phyloP scores from a whole-genome alignment of 2,329 filamentous ascomycete species.

The Penicillium corylophilum region DNA sequence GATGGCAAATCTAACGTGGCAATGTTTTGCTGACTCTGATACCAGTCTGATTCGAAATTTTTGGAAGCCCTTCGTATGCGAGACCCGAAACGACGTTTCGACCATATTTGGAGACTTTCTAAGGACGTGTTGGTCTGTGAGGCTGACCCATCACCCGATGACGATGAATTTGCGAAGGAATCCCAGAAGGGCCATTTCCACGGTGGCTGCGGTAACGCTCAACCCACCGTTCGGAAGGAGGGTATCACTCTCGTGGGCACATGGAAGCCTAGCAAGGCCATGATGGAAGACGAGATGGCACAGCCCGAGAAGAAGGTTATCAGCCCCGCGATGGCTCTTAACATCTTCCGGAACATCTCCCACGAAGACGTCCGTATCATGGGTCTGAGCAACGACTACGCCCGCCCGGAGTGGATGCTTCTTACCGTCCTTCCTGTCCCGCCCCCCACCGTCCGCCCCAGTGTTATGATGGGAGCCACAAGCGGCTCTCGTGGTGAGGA shows the following conservation, averaged over 20 bases:
- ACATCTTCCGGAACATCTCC: conserved; percentile 81
- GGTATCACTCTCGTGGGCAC: conserved; percentile 78
- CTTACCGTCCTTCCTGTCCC: conserved; percentile 92
- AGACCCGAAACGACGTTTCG: conserved; percentile 93
- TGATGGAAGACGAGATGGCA: conserved; percentile 66
- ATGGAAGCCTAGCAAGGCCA: conserved; percentile 69
- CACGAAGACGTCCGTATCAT: conserved; percentile 80
- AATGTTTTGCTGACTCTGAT: conserved; percentile 46
- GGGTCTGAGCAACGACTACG: conserved; percentile 91
- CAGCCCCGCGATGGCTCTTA: conserved; percentile 78
- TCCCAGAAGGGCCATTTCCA: conserved; percentile 60
- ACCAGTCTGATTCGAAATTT: conserved; percentile 81
- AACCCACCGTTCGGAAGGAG: conserved; percentile 84
- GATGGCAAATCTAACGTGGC: conserved; percentile 55
- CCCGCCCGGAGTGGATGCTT: conserved; percentile 97
- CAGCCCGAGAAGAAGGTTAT: conserved; percentile 77
- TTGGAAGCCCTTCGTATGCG: conserved; percentile 76
- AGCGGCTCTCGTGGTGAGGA: conserved; percentile 94
- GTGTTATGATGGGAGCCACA: conserved; percentile 93
- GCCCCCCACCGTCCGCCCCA: conserved; percentile 90
- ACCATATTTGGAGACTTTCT: conserved; percentile 86
- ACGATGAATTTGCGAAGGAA: conserved; percentile 69
- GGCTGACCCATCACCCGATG: conserved; percentile 67
- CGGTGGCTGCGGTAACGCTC: conserved; percentile 88
- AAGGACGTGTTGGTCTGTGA: conserved; percentile 86